A percentile compares a stretch with the other conserved stretches of the same genome.
Conservation (phyloP, 352 stramenopile species). For the Globisporangium paroecandrum region DNA sequence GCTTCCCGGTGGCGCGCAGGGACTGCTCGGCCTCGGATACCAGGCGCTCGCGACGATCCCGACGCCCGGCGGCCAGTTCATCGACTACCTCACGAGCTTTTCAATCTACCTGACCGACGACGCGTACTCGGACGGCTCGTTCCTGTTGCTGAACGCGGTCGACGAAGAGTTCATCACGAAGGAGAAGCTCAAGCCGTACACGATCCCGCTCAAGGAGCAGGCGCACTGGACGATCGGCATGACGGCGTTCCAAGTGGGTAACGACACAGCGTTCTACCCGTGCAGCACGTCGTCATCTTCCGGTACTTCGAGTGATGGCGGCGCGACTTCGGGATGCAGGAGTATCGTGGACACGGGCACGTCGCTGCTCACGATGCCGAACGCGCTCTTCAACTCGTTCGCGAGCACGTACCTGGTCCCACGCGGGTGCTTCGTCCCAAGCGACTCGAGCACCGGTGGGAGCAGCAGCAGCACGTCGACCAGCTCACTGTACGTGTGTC, state of each 20-base stretch:
- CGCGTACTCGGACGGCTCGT: constrained; percentile 46
- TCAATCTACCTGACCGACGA: constrained; percentile 57
- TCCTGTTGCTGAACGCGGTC: constrained; percentile 67
- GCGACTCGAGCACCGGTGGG: background rate
- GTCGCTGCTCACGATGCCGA: constrained; percentile 57
- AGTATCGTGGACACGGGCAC: constrained; percentile 68
- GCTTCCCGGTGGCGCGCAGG: constrained; percentile 45
- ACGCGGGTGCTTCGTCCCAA: constrained; percentile 9
- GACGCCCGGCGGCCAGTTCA: constrained; percentile 42
- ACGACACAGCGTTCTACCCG: constrained; percentile 33
- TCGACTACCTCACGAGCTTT: constrained; percentile 64
- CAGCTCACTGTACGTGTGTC: constrained; percentile 54
- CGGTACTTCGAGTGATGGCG: background rate
- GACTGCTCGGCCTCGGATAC: constrained; percentile 68
- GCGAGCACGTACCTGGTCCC: constrained; percentile 10
- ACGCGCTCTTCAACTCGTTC: constrained; percentile 25
- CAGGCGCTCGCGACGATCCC: constrained; percentile 42
- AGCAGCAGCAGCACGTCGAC: constrained; percentile 3
- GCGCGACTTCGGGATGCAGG: constrained; percentile 20
- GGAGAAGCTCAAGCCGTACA: constrained; percentile 41
- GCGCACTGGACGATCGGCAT: constrained; percentile 73
- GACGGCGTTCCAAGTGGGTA: constrained; percentile 49
- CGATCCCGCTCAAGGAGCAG: constrained; percentile 42
- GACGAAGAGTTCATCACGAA: constrained; percentile 50
- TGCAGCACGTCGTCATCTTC: constrained; percentile 30